Evolutionary conservation across 2,329 filamentous ascomycete species (phyloP), one percentile per base, ranked within the genome.

Genomic region (Colletotrichum cordylinicola): DNA sequence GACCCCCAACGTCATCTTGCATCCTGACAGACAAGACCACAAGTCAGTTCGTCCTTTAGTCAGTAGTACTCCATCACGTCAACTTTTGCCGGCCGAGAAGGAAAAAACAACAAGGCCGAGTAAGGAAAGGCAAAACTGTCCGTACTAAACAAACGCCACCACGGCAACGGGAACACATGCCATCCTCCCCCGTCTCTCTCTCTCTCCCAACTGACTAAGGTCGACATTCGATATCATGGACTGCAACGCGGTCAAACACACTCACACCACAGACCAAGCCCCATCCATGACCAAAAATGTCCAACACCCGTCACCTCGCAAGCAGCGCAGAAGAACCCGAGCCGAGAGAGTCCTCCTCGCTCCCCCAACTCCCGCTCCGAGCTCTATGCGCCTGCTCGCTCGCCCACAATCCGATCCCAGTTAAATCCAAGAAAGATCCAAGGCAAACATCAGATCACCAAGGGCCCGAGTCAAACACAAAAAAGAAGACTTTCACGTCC

Each of bases 401-500:
- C 31, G 39, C 66, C 66, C 56, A 70, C 66, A 70, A 70, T 56
- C 71, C 71, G 66, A 73, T 70, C 21, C 35, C 65, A 29, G 69
- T 15, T 4, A 24, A 7, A 67, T 15, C 9, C 33, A 67, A 33
- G 21, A 55, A 55, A 61, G 29, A 61, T 61, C 58, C 58, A 61
- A 61, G 58, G 58, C 18, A 67, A 37, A 67, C 37, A 73, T 73
- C 71, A 70, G 71, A 73, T 73, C 66, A 37, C 37, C 55, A 60
- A 61, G 71, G 43, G 24, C 66, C 39, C 39, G 37, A 70, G 66
- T 62, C 66, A 73, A 73, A 64, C 58, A 70, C 55, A 62, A 18
- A 33, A 39, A 67, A 24, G 21, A 18, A 24, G n/a, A 27, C 24
- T 58, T 58, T 58, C 8, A n/a, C 58, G 43, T 52, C 58, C 29